Base-by-base conservation (phyloP, 2,329 filamentous ascomycete genomes). In the Xylariomycetidae sp. region DNA sequence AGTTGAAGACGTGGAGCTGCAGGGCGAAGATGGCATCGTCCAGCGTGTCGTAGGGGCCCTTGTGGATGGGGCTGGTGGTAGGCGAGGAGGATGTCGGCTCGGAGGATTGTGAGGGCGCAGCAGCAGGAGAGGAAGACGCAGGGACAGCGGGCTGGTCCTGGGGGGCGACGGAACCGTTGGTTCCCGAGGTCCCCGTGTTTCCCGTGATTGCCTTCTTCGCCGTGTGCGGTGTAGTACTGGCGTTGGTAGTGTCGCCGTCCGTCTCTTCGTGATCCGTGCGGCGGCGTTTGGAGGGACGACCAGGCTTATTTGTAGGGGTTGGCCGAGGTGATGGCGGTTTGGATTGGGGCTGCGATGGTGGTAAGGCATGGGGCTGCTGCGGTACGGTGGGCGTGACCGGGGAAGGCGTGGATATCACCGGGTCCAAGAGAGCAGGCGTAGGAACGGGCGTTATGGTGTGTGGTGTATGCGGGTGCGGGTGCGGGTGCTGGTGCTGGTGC, bases 11-110 rank as follows among this genome's bases (percentile, higher is more conserved):
- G 38, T 53, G 48, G 4, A 49, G 40, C 35, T 54, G 51, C 13
- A 54, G 40, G n/a, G 44, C 36, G 42, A 53, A 54, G 19, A 50
- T 46, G 17, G 51, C 51, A 26, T 54, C 51, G 12, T 52, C 49
- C 18, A 52, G 26, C 2, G 48, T 48, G 18, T 40, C 24, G 43
- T 54, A 54, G 5, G 51, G 51, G 0, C 51, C 51, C 19, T 46
- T 48, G 35, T 31, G 46, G 12, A 53, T 38, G 2, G 47, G 47
- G 12, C 50, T 44, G 14, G 39, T 35, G 10, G 41, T 37, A 20
- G 42, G 43, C 12, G 34, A 40, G 12, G 31, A 39, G 1, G 44
- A 39, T 4, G 36, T 26, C 2, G 29, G 14, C 9, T 40, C 34
- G n/a, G 39, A 5, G 35, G 35, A 23, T n/a, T 16, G 31, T 15